A percentile compares a stretch with the other conserved stretches of the same genome.
phyloP scores from a whole-genome alignment of 208 protist species.

The Trypanosoma melophagium region DNA sequence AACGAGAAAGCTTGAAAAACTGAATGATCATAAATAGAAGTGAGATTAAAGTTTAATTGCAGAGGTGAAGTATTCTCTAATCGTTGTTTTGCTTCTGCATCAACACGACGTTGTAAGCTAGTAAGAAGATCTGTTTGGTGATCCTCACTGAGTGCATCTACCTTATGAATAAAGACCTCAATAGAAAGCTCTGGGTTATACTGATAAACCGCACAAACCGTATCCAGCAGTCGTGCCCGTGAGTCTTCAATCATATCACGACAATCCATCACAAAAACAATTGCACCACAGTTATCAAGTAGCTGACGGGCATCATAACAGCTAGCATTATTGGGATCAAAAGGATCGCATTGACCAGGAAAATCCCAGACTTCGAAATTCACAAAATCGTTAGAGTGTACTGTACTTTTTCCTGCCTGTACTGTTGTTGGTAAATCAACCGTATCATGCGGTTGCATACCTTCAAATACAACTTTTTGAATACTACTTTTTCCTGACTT shows the following conservation, averaged over 20 bases:
- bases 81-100: conserved; percentile 75
- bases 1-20: conserved; percentile 90
- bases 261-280: conserved; percentile 90
- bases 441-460: conserved; percentile 86
- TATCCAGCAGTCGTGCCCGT: conserved; percentile 72
- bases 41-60: conserved; percentile 88
- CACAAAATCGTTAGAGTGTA: conserved; percentile 87
- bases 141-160: conserved; percentile 84
- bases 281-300: conserved; percentile 83
- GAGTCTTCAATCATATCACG: conserved; percentile 84
- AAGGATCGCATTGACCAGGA: conserved; percentile 85
- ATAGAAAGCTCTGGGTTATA: conserved; percentile 76
- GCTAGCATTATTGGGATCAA: conserved; percentile 58
- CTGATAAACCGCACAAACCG: conserved; percentile 71
- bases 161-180: conserved; percentile 92
- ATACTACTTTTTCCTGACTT: conserved; percentile 92
- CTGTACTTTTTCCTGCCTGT: conserved; percentile 68
- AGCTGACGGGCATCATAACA: conserved; percentile 64
- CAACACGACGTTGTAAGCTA: conserved; percentile 75
- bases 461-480: conserved; percentile 89
- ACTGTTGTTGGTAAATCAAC: conserved; percentile 82
- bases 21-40: conserved; percentile 90
- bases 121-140: conserved; percentile 81
- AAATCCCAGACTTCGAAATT: conserved; percentile 93
- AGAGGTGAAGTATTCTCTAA: conserved; percentile 62